phyloP scores from a whole-genome alignment of 805 yeast species.

The Saccharomyces kudriavzevii region DNA sequence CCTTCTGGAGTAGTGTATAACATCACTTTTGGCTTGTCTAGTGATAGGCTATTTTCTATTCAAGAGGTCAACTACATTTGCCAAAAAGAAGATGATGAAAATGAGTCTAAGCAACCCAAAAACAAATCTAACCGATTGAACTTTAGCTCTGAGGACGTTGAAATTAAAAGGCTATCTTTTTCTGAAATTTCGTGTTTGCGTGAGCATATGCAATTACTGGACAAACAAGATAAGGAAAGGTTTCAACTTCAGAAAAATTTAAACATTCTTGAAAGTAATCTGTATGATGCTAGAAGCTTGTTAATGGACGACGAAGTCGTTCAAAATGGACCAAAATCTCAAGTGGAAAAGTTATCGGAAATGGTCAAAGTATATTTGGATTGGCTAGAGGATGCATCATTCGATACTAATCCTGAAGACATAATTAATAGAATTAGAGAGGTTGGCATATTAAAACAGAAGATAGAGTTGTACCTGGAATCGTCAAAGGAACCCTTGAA shows the following conservation, averaged over 20 bases:
- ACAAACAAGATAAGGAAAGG: conserved; percentile 39
- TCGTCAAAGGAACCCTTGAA: conserved; percentile 43
- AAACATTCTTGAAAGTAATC: conserved; percentile 63
- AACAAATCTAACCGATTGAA: background rate
- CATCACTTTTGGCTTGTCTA: conserved; percentile 39
- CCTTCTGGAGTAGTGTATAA: conserved; percentile 30
- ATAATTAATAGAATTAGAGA: conserved; percentile 29
- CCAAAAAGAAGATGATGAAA: conserved; percentile 23
- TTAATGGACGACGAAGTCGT: conserved; percentile 46
- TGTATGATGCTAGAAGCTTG: conserved; percentile 59
- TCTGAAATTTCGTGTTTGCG: conserved; percentile 40
- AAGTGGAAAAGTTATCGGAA: conserved; percentile 31
- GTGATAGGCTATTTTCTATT: conserved; percentile 44
- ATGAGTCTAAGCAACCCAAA: background rate
- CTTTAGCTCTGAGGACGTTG: conserved; percentile 23
- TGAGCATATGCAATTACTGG: conserved; percentile 44
- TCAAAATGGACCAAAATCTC: conserved; percentile 35
- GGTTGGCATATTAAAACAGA: conserved; percentile 23
- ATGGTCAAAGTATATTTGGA: conserved; percentile 47
- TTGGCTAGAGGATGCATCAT: conserved; percentile 74
- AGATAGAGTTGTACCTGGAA: conserved; percentile 34
- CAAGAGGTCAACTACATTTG: conserved; percentile 41
- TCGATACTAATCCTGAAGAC: conserved; percentile 35
- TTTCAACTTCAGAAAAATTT: conserved; percentile 52
- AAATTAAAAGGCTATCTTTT: conserved; percentile 43